A percentile compares a stretch with the other conserved stretches of the same genome.
Evolutionary conservation across 305 asterid species (phyloP).

Genomic region (Caryopteris hybrid): DNA sequence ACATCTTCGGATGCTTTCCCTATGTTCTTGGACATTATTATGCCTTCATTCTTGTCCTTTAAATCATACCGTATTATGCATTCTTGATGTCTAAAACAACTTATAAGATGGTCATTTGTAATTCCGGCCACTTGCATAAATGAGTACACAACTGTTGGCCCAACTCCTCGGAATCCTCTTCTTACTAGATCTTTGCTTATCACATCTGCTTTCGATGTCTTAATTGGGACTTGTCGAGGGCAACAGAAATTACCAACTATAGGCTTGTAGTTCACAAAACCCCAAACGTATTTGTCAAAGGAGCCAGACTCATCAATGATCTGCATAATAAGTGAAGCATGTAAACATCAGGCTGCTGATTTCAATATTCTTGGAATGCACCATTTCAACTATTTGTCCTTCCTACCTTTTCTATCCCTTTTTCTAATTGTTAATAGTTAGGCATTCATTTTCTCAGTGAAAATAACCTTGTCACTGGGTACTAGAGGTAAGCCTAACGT

Average conservation of each 20-base stretch:
- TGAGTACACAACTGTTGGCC: slow-evolving; percentile 73
- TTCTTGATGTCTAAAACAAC: slow-evolving; percentile 60
- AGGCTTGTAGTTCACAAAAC: slow-evolving; percentile 61
- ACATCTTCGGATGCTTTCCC: slow-evolving; percentile 40
- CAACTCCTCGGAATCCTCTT: slow-evolving; percentile 89
- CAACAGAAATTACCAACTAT: slow-evolving; percentile 57
- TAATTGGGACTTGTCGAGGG: slow-evolving; percentile 71
- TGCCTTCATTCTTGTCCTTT: no score
- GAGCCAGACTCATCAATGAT: slow-evolving; percentile 50
- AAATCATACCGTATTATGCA: slow-evolving; percentile 33
- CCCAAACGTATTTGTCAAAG: slow-evolving; percentile 56
- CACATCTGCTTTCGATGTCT: slow-evolving; percentile 74
- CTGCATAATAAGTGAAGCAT: slow-evolving; percentile 24
- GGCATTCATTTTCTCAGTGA: neutral
- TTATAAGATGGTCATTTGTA: slow-evolving; percentile 69
- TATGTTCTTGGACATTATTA: no score
- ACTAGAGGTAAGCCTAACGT: slow-evolving; percentile 7
- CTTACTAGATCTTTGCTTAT: slow-evolving; percentile 80
- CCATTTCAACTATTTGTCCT: neutral
- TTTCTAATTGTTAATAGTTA: neutral
- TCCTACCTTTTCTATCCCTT: neutral
- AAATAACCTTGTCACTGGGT: neutral
- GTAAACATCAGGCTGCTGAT: neutral
- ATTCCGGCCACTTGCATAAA: slow-evolving; percentile 90
- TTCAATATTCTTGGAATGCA: neutral